A percentile compares a stretch with the other conserved stretches of the same genome.
phyloP scores from a whole-genome alignment of 179 eudicot species.

The Camellia oleifera region DNA sequence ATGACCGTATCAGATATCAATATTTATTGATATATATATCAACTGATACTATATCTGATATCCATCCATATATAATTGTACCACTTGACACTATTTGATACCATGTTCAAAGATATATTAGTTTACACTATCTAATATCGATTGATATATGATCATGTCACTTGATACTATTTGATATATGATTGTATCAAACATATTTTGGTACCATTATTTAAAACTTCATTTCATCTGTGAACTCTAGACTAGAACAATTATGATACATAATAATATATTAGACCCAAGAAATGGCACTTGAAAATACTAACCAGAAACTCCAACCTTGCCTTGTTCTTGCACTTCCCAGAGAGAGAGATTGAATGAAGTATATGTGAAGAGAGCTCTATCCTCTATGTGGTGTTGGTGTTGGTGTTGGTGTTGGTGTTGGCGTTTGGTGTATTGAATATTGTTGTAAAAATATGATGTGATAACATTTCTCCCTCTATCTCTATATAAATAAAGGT shows the following conservation, averaged over 20 bases:
- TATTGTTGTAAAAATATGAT: background rate
- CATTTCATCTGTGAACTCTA: background rate
- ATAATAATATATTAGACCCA: background rate
- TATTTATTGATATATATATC: no score
- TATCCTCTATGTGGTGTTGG: background rate
- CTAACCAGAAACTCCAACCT: conserved; percentile 10
- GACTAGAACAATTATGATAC: background rate
- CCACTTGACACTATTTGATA: no score
- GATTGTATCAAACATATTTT: no score
- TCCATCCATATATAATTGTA: no score
- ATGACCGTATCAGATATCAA: no score
- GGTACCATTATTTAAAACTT: no score
- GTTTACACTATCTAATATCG: no score
- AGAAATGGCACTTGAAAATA: background rate
- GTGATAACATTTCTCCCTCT: no score
- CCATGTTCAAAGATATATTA: no score
- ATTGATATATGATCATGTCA: no score
- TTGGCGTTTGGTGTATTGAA: background rate
- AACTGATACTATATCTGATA: no score
- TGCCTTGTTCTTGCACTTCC: background rate
- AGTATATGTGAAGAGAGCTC: background rate
- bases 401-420: background rate
- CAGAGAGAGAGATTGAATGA: background rate
- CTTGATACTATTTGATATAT: no score
- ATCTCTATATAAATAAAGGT: background rate